phyloP scores from a whole-genome alignment of 2,329 filamentous ascomycete genomes.

The Hypoxylon sp. region DNA sequence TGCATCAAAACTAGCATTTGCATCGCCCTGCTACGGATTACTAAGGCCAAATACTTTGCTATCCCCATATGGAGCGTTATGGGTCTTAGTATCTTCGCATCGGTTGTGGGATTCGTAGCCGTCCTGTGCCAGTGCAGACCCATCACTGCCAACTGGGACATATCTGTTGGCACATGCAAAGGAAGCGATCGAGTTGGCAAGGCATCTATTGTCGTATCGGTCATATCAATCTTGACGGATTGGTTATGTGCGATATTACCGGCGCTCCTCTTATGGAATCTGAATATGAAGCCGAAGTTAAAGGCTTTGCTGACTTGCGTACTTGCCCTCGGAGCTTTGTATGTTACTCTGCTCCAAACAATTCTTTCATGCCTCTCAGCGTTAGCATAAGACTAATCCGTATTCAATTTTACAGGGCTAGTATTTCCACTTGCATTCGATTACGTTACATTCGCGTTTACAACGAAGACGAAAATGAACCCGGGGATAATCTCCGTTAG shows the following conservation, averaged over 20 bases:
- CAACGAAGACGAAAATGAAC: background rate
- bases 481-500: constrained; percentile 37
- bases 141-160: constrained; percentile 37
- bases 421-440: constrained; percentile 41
- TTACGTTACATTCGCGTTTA: constrained; percentile 33
- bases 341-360: background rate
- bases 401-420: constrained; percentile 30
- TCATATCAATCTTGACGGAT: constrained; percentile 38
- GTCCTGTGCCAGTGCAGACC: constrained; percentile 37
- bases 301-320: constrained; percentile 39
- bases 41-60: constrained; percentile 34
- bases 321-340: constrained; percentile 41
- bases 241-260: constrained; percentile 38
- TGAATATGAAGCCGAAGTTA: constrained; percentile 39
- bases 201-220: constrained; percentile 28
- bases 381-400: constrained; percentile 4
- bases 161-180: constrained; percentile 13
- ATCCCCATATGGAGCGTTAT: constrained; percentile 43
- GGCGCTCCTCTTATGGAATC: constrained; percentile 33
- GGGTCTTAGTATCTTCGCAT: constrained; percentile 27
- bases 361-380: background rate
- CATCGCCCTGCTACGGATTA: constrained; percentile 42
- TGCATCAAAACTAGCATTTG: constrained; percentile 46
- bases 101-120: constrained; percentile 23
- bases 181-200: background rate